Percentiles rank a stretch among this genome's conserved stretches.
These are phyloP conservation scores for Cercospora nicotianae DNA, from an alignment of 2,329 filamentous ascomycete species.

Conservation along the genomic window DNA sequence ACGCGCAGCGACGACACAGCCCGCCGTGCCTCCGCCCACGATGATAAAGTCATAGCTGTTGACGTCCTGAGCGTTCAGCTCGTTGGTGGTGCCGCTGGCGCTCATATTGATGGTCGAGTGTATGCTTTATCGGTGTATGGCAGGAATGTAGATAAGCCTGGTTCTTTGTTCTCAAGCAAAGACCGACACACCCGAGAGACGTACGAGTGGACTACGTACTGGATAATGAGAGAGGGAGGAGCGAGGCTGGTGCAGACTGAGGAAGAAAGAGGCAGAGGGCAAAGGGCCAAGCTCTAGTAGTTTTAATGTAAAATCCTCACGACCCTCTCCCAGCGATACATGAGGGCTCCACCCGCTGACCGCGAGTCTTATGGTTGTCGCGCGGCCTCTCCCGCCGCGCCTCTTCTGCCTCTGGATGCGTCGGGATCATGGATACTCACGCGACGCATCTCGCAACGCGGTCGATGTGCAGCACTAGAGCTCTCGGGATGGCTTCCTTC, in stretches of 20 bases:
- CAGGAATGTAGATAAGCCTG: neutral
- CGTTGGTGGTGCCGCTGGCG: conserved; percentile 64
- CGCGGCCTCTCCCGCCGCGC: neutral
- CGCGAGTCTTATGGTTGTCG: conserved; percentile 3
- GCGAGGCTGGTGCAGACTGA: neutral
- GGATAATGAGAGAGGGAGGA: neutral
- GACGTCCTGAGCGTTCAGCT: conserved; percentile 63
- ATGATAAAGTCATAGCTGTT: conserved; percentile 80
- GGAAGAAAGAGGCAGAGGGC: conserved; percentile 1
- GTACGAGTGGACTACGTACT: neutral
- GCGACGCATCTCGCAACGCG: neutral
- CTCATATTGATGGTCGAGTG: conserved; percentile 3
- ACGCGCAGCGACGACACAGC: conserved; percentile 78
- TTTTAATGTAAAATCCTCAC: conserved; percentile 13
- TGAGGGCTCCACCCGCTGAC: conserved; percentile 8
- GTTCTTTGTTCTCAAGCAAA: neutral
- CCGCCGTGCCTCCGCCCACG: conserved; percentile 81
- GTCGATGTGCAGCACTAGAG: neutral
- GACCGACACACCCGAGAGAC: neutral
- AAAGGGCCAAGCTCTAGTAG: conserved; percentile 3
- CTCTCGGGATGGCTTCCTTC: conserved; percentile 12
- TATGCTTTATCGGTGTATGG: neutral
- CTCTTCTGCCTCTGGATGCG: neutral
- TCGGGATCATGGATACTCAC: conserved; percentile 8
- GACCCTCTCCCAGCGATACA: conserved; percentile 5